A percentile compares a stretch with the other conserved stretches of the same genome.
Evolutionary conservation across 2,329 filamentous ascomycete species (phyloP).

Genomic region (Berkeleyomyces basicola): DNA sequence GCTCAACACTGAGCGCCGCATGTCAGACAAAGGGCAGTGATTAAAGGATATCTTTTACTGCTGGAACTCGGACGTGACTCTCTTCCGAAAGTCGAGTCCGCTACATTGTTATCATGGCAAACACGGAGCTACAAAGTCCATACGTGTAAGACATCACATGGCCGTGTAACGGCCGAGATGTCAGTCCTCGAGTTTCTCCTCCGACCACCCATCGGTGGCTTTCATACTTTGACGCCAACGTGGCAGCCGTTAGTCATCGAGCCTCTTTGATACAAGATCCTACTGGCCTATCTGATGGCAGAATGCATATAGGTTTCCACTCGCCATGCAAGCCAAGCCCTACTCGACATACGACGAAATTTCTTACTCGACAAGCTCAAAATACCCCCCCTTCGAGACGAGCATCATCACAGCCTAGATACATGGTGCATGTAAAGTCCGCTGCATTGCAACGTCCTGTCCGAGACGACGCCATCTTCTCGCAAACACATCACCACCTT

Average conservation of each 20-base stretch:
- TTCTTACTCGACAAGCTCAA: background rate
- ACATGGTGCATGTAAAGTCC: background rate
- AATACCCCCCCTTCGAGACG: background rate
- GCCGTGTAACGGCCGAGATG: background rate
- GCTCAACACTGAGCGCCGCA: too few relatives aligned
- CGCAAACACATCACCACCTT: background rate
- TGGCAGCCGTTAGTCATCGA: too few relatives aligned
- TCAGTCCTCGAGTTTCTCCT: background rate
- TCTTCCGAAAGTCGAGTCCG: too few relatives aligned
- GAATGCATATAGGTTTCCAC: too few relatives aligned
- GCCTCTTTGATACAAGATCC: too few relatives aligned
- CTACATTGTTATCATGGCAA: too few relatives aligned
- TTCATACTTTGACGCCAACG: background rate
- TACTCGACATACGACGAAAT: too few relatives aligned
- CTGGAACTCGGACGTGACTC: background rate
- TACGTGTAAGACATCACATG: background rate
- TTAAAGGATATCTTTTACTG: too few relatives aligned
- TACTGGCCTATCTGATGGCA: too few relatives aligned
- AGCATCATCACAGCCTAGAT: background rate
- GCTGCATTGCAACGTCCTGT: background rate
- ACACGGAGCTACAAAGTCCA: background rate
- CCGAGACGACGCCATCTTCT: background rate
- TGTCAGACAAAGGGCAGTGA: too few relatives aligned
- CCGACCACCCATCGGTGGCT: too few relatives aligned
- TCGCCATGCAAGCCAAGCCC: too few relatives aligned